Base-by-base conservation (phyloP, 345 rosid species). In the Eucalyptus sp. region DNA sequence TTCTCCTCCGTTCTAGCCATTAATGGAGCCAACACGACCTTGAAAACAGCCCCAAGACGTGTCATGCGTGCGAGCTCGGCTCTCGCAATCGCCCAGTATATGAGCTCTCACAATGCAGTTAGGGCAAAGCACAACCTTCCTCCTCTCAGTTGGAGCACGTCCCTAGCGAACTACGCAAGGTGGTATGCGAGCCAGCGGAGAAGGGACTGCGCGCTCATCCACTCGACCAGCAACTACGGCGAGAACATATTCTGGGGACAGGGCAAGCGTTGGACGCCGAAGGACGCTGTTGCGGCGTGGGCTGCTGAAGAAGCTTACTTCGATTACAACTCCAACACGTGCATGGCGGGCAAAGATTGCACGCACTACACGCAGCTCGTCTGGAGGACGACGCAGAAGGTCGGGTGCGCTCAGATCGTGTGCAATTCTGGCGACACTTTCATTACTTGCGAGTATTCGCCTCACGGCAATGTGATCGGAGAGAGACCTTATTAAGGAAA, bases 181-280 rank as follows among this genome's bases (percentile, higher is more conserved):
- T 86, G 88, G 89, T 93, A 95, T 93, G 94, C 94, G 1, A 56
- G 80, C 76, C 89, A 89, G 18, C 90, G 94, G 25, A 90, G 51
- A 48, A 89, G 89, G 56, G 96, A 95, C 29, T 95, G 96, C 56
- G 62, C 87, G 4, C 90, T 96, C 90, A 84, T 93, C 50, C 98
- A 95, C 90, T 95, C 97, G 1, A 79, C 88, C 4, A 90, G 96
- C 86, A 86, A 92, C 49, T 95, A 94, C 50, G 97, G 96, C 1
- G 96, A 95, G 88, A 96, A 95, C 90, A 92, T 94, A 18, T 93
- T 94, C 50, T 94, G 96, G 97, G 97, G 96, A 5, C 94, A 94
- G 79, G 97, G 96, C 43, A 93, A 89, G 87, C 92, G 89, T 17
- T 96, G 96, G 96, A 93, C 80, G 16, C 90, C 94, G 4, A 81